These are phyloP conservation scores for Termitomyces sp. DNA, from an alignment of 768 basidiomycete species.

Conservation along the genomic window DNA sequence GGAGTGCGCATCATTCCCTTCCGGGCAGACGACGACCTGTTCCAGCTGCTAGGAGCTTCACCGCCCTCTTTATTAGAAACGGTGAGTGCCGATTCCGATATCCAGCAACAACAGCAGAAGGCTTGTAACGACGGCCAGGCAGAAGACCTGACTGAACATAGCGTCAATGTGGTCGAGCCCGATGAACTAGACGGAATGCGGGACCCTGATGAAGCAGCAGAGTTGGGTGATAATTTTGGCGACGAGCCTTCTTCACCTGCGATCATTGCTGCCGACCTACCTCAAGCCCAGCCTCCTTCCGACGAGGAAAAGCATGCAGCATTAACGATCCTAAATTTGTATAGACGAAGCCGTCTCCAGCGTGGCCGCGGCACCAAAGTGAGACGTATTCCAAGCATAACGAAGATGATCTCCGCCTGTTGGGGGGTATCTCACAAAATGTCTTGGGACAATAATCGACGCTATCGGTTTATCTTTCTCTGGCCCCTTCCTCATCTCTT, in stretches of 20 bases:
- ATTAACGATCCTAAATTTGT: conserved; percentile 13
- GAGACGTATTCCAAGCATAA: conserved; percentile 4
- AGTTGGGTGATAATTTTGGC: neutral
- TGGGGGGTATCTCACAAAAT: conserved; percentile 19
- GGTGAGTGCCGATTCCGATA: neutral
- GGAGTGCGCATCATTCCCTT: conserved; percentile 11
- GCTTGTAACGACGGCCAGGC: neutral
- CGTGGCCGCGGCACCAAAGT: neutral
- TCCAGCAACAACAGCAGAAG: neutral
- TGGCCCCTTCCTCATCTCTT: conserved; percentile 36
- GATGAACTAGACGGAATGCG: neutral
- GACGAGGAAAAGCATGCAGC: neutral
- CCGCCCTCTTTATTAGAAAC: conserved; percentile 4
- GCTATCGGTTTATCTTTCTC: conserved; percentile 31
- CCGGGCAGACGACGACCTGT: conserved; percentile 7
- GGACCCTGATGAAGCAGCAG: neutral
- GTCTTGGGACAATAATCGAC: conserved; percentile 18
- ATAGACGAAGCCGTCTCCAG: conserved; percentile 1
- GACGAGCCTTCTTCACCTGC: neutral
- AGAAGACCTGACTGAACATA: neutral
- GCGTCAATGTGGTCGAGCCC: neutral
- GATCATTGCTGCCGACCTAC: neutral
- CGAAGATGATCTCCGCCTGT: conserved; percentile 22
- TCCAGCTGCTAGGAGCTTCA: conserved; percentile 1
- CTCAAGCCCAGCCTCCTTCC: neutral